Conservation (phyloP, 352 stramenopile species). For the Globisporangium nodosum region DNA sequence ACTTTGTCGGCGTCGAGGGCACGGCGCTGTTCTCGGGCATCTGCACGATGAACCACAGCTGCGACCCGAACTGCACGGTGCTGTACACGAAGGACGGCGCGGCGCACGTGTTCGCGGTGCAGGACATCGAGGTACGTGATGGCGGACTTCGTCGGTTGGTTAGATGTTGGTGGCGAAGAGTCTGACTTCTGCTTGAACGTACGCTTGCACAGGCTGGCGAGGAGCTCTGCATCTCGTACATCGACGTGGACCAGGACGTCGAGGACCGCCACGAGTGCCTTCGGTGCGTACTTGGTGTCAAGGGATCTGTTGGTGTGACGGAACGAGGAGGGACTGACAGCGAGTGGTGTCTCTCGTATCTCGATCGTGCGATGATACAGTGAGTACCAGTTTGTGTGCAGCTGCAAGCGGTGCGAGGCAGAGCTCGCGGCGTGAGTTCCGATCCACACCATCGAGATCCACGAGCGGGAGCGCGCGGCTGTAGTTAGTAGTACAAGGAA, state of each 20-base stretch:
- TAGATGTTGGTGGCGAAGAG: background rate
- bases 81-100: constrained; percentile 83
- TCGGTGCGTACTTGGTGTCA: constrained; percentile 32
- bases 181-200: background rate
- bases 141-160: too few relatives aligned
- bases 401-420: constrained; percentile 57
- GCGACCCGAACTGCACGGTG: constrained; percentile 90
- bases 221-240: constrained; percentile 95
- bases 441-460: background rate
- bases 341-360: too few relatives aligned
- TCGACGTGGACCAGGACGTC: constrained; percentile 82
- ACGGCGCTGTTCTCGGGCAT: constrained; percentile 90
- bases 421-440: constrained; percentile 47
- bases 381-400: constrained; percentile 79
- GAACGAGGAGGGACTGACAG: background rate
- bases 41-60: constrained; percentile 98
- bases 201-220: constrained; percentile 70
- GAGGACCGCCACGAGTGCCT: constrained; percentile 77
- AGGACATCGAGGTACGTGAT: constrained; percentile 34
- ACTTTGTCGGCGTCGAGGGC: constrained; percentile 93
- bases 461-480: too few relatives aligned
- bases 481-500: background rate
- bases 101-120: constrained; percentile 70
- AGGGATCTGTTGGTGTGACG: too few relatives aligned
- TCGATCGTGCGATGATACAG: constrained; percentile 10